Percentiles rank a stretch among this genome's conserved stretches.
Evolutionary conservation across 2,329 filamentous ascomycete genomes (phyloP).

Genomic region (Leptographium procerum): DNA sequence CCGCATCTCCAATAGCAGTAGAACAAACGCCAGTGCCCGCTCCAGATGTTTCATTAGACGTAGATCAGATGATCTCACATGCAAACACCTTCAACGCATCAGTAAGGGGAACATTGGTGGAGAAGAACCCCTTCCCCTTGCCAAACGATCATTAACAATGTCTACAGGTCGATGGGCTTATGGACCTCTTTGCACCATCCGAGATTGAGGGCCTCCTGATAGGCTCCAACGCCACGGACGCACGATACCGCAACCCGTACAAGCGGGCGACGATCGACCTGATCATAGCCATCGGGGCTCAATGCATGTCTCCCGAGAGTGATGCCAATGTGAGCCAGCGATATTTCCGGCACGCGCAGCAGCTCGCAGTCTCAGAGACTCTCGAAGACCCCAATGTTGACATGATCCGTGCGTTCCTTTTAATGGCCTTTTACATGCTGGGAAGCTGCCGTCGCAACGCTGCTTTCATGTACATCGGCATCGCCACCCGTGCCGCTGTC

Average conservation of each 20-base stretch:
- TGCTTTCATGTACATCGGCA: constrained; percentile 51
- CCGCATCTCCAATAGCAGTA: not conserved
- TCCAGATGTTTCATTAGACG: not conserved
- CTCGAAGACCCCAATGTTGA: constrained; percentile 42
- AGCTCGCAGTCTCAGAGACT: constrained; percentile 23
- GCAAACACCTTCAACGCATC: not conserved
- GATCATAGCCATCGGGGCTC: constrained; percentile 13
- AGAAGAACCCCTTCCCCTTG: no score
- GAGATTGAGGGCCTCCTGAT: constrained; percentile 5
- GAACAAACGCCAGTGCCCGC: not conserved
- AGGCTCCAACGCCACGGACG: constrained; percentile 1
- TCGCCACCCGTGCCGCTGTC: constrained; percentile 44
- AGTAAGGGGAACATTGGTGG: not conserved
- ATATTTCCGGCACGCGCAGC: constrained; percentile 3
- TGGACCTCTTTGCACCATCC: constrained; percentile 6
- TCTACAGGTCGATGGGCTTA: constrained; percentile 2
- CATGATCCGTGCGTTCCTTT: constrained; percentile 38
- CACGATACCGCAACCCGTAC: constrained; percentile 5
- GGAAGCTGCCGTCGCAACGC: constrained; percentile 46
- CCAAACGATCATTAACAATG: not conserved
- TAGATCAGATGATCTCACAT: constrained; percentile 3
- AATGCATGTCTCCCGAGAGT: constrained; percentile 6
- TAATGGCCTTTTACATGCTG: constrained; percentile 50
- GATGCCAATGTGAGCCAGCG: not conserved
- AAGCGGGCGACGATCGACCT: constrained; percentile 7